Base-by-base conservation (phyloP, 2,329 filamentous ascomycete species). In the Talaromyces marneffei region DNA sequence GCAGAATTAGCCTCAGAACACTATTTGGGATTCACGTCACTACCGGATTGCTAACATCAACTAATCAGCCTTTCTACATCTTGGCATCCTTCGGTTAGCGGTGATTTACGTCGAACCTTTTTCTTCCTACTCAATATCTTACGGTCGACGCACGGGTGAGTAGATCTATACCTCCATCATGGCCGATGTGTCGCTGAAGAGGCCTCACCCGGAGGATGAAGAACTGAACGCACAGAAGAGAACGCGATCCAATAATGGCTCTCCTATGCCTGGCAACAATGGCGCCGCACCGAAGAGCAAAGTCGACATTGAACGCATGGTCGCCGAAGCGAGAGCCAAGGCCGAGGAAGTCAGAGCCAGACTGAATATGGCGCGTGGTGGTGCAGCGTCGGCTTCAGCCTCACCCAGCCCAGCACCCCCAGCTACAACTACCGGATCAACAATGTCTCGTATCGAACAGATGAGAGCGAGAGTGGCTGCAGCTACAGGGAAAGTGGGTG, bases 401-500 rank as follows among this genome's bases (percentile, higher is more conserved):
- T 66, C 67, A 46, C 68, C 72, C 61, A 69, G 68, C 82, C 66
- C 74, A 29, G 71, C 71, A 56, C 64, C 69, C 37, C 68, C 75
- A 33, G 64, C 75, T n/a, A 61, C 70, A 31, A 33, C 40, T 18
- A 56, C 72, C 29, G 68, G 69, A 50, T 65, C 76, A 23, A 84
- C 70, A 82, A 84, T 65, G 81, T 87, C 70, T 82, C 91, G 75
- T 81, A 85, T 93, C 66, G 91, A 90, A 53, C 87, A 89, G 46
- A 83, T 95, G 71, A 92, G 89, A 74, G 90, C 90, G 25, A 84
- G 90, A 67, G 88, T 94, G 12, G 88, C 89, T 53, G 89, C 89
- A 55, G 89, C 90, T 58, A 88, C 90, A 52, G 79, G 78, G 31
- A 79, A 78, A 69, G 75, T 77, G 42, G 74, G 74, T 39, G 67